Evolutionary conservation across 1,284 basidiomycete species (phyloP), one percentile per base, ranked within the genome.

Genomic region (Microbotryum saponariae): DNA sequence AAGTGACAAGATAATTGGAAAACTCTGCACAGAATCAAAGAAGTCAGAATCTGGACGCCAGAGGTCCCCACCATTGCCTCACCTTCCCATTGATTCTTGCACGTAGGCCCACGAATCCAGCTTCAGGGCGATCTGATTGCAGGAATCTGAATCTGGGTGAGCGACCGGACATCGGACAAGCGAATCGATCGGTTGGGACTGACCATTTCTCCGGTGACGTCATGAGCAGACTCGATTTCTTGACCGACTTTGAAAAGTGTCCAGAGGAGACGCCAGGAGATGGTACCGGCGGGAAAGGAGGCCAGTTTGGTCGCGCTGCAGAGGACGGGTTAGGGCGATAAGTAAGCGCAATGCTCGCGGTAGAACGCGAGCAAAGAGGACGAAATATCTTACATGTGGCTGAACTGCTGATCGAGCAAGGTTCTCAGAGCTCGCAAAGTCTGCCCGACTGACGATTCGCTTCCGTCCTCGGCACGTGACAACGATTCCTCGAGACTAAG

Each of bases 91-190:
- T 0, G 60, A 53, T n/a, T 62, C 56, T 25, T 62, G 60, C 0
- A 54, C 60, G 29, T 62, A 62, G 1, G 23, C 25, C 60, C 60
- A 62, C 21, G 51, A 20, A 21, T 62, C 56, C 45, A 62, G 47
- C 8, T 18, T 42, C 12, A 62, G 27, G 1, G 56, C 60, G 25
- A 62, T 45, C 60, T 62, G n/a, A 4, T 16, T 31, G 37, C n/a
- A 21, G 18, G 16, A 9, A 21, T 10, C 4, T 21, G 16, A 7
- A 42, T 5, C 9, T 7, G 8, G 8, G 16, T 56, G 6, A 16
- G 21, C 25, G 27, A 42, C 29, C n/a, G 20, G 6, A 10, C 44
- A n/a, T 31, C 31, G 31, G 8, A 31, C 31, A 31, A 31, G 9
- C 9, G 9, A 31, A 31, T 31, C 9, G 8, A 31, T 31, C 31